Percentiles rank a stretch among this genome's conserved stretches.
phyloP scores from a whole-genome alignment of 768 basidiomycete genomes.

The Tricholomella constricta region DNA sequence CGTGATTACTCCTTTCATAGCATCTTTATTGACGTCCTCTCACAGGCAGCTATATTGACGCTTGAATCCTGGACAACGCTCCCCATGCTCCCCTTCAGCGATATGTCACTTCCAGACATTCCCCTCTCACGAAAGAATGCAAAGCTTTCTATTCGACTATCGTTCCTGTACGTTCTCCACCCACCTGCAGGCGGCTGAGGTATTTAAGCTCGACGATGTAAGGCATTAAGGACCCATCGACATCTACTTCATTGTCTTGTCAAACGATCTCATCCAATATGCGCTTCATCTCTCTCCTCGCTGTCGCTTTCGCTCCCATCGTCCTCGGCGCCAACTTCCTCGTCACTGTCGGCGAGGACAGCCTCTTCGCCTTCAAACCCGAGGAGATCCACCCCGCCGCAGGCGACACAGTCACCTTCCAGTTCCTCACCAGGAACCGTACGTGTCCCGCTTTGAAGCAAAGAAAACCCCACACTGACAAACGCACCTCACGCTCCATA shows the following conservation, averaged over 20 bases:
- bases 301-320: background rate
- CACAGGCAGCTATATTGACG: background rate
- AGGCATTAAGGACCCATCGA: background rate
- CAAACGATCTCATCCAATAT: too few species aligned
- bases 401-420: slow-evolving; percentile 5
- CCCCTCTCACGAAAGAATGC: background rate
- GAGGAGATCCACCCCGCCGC: background rate
- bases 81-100: background rate
- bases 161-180: background rate
- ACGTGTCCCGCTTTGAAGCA: background rate
- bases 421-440: slow-evolving; percentile 6
- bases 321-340: background rate
- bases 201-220: background rate
- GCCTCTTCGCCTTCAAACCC: slow-evolving; percentile 1
- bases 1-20: too few species aligned
- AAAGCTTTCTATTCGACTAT: background rate
- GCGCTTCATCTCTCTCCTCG: slow-evolving; percentile 1
- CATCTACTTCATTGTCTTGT: too few species aligned
- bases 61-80: background rate
- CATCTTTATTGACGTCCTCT: background rate
- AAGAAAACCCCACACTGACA: background rate
- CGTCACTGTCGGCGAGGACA: background rate
- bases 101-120: background rate
- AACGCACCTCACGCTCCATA: background rate
- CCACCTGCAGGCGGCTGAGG: background rate